Percentiles rank a stretch among this genome's conserved stretches.
Conservation (phyloP, 805 yeast genomes). For the Kazachstania viticola region DNA sequence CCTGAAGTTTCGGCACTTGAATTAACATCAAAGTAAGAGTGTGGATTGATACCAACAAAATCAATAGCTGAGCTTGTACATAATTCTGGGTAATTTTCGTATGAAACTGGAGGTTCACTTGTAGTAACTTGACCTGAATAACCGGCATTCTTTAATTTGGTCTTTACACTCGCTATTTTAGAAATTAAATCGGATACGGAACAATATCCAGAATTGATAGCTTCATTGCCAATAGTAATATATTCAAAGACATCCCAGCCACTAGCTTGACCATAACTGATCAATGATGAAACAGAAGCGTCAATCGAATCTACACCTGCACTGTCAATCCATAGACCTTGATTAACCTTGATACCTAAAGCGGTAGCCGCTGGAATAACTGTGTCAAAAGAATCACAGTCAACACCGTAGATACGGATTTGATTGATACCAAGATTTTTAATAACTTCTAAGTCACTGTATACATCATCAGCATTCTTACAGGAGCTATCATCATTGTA, state of each 20-base stretch:
- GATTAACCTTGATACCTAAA: conserved; percentile 64
- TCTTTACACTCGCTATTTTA: conserved; percentile 56
- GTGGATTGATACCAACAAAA: conserved; percentile 77
- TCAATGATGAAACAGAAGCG: conserved; percentile 39
- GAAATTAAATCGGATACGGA: conserved; percentile 48
- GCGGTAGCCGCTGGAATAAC: conserved; percentile 47
- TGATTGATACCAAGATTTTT: conserved; percentile 47
- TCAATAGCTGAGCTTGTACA: conserved; percentile 66
- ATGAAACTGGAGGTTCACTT: conserved; percentile 81
- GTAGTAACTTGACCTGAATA: conserved; percentile 69
- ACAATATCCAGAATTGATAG: conserved; percentile 51
- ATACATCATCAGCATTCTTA: conserved; percentile 44
- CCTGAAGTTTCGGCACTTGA: conserved; percentile 63
- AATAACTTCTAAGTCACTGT: conserved; percentile 48
- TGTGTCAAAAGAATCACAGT: conserved; percentile 58
- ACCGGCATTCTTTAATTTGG: conserved; percentile 52
- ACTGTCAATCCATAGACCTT: conserved; percentile 71
- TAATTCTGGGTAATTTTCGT: conserved; percentile 47
- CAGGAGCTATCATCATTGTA: conserved; percentile 59
- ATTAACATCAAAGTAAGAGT: conserved; percentile 65
- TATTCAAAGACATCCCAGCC: conserved; percentile 69
- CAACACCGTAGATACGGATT: conserved; percentile 78
- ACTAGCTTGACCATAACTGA: conserved; percentile 38
- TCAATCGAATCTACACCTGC: conserved; percentile 65
- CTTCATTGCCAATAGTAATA: conserved; percentile 85